Evolutionary conservation across 176 grass and related monocot genomes (phyloP), one percentile per base, ranked within the genome.

Genomic region (Dactylis glomerata): DNA sequence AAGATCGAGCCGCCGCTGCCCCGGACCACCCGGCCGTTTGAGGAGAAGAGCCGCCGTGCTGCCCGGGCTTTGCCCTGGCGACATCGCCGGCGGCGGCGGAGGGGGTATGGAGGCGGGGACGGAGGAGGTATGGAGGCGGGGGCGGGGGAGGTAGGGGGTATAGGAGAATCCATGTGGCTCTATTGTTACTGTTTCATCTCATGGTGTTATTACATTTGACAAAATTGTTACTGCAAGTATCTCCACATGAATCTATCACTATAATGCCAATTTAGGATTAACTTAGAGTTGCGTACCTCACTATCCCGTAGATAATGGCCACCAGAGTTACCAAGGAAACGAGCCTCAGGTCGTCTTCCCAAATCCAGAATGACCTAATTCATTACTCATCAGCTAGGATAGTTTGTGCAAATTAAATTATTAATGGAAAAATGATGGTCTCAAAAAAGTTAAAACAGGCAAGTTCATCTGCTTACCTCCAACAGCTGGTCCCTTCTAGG

Each of bases 301-400:
- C 81, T 81, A 58, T 95, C 92, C 82, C 96, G 82, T 76, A 98
- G 85, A 90, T 98, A 95, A 28, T 95, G 77, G 10, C 93, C 93
- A 58, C 93, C 89, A 88, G 89, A 87, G 61, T 98, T 93, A 65
- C 93, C 87, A 58, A 95, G 96, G 77, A 93, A 98, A 69, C 93
- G 93, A 78, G 96, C 96, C 79, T 98, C 96, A 81, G 96, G 96
- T 42, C 88, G 87, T 78, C 96, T 88, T 17, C 96, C 96, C 87
- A 98, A 87, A 89, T 98, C 96, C 79, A 98, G 83, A 87, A 98
- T 75, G 76, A 98, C 89, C 96, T 95, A 83, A 84, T 84, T 28
- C 77, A 64, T 28, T 73, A 64, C 24, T 58, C 44, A 67, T 83
- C 27, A 79, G 63, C n/a, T 28, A 40, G 12, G 31, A 71, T 77